phyloP scores from a whole-genome alignment of 1,284 basidiomycete genomes.

The Apiotrichum montevideense region DNA sequence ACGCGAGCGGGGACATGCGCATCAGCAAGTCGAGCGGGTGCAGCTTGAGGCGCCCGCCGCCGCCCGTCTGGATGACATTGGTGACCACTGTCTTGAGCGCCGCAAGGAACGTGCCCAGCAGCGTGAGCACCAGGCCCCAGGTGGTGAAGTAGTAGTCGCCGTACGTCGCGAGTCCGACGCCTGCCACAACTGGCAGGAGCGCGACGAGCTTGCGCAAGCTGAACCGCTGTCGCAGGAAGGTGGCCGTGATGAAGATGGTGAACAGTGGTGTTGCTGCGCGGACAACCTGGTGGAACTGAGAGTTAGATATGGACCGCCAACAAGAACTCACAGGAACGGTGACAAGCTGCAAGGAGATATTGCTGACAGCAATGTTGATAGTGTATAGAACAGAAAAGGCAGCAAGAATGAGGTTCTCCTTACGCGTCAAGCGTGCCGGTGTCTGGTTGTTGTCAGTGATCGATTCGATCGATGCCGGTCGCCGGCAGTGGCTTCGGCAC shows the following conservation, averaged over 20 bases:
- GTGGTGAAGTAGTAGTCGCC: conserved; percentile 83
- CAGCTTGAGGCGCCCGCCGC: conserved; percentile 44
- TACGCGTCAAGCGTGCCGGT: conserved; percentile 55
- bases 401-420: conserved; percentile 60
- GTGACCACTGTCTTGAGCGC: conserved; percentile 87
- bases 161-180: conserved; percentile 90
- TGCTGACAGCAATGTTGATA: conserved; percentile 86
- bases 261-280: conserved; percentile 88
- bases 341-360: conserved; percentile 76
- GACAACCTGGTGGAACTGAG: conserved; percentile 90
- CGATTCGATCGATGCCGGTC: no score
- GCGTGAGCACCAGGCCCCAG: conserved; percentile 73
- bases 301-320: background rate
- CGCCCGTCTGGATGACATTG: conserved; percentile 61
- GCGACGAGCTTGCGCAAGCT: conserved; percentile 58
- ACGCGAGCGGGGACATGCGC: conserved; percentile 79
- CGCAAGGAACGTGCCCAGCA: conserved; percentile 80
- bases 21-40: conserved; percentile 80
- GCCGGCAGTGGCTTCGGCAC: no score
- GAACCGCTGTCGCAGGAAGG: conserved; percentile 47
- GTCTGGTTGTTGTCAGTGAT: conserved; percentile 21
- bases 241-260: conserved; percentile 67
- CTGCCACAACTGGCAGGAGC: conserved; percentile 78
- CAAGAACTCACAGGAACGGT: conserved; percentile 70
- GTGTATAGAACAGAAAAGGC: conserved; percentile 83